Conservation (phyloP, 108 stramenopile genomes). For the Nannochloropsis gaditana region DNA sequence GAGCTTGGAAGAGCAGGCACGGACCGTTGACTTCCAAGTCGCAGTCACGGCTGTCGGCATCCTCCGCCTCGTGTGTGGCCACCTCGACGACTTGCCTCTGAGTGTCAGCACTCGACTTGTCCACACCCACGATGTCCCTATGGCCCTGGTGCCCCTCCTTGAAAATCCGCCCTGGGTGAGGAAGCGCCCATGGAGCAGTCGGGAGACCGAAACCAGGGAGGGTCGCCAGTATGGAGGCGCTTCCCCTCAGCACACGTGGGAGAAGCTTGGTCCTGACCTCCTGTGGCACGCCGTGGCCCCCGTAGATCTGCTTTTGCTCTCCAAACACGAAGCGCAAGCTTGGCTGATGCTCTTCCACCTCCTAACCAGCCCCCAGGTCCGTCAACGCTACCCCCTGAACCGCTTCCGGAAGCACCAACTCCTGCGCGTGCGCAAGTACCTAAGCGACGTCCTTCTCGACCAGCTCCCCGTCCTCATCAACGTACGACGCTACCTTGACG, state of each 20-base stretch:
- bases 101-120: slow-evolving; percentile 28
- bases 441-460: slow-evolving; percentile 64
- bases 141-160: slow-evolving; percentile 63
- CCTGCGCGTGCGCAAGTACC: slow-evolving; percentile 64
- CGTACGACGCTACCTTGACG: slow-evolving; percentile 69
- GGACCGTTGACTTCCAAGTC: slow-evolving; percentile 47
- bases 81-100: slow-evolving; percentile 42
- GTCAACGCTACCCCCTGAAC: slow-evolving; percentile 66
- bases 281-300: slow-evolving; percentile 60
- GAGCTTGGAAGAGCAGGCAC: slow-evolving; percentile 29
- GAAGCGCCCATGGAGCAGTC: not conserved
- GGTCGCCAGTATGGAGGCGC: not conserved
- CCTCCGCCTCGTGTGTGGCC: slow-evolving; percentile 51
- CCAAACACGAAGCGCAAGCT: slow-evolving; percentile 65
- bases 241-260: slow-evolving; percentile 51
- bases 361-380: slow-evolving; percentile 54
- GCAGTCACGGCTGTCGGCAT: slow-evolving; percentile 54
- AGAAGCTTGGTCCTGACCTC: slow-evolving; percentile 63
- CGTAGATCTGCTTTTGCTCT: slow-evolving; percentile 60
- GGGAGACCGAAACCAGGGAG: not conserved
- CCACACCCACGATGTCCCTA: slow-evolving; percentile 56
- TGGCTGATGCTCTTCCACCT: slow-evolving; percentile 74
- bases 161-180: slow-evolving; percentile 82
- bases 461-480: slow-evolving; percentile 72
- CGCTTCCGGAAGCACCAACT: slow-evolving; percentile 64